Conservation (phyloP, 2,329 filamentous ascomycete genomes). For the Fusarium concolor region DNA sequence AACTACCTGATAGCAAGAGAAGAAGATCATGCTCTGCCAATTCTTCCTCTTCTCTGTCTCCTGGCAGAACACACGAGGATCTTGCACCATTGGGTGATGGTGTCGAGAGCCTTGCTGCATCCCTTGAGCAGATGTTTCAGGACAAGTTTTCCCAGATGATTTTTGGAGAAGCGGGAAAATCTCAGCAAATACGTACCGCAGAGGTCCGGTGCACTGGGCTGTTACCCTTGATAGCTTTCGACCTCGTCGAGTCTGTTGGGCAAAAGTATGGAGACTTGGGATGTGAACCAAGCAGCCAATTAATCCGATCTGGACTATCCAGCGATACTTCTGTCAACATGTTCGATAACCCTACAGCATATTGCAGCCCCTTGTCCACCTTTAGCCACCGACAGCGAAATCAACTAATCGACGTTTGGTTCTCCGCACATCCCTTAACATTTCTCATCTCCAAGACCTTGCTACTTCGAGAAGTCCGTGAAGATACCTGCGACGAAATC, state of each 20-base stretch:
- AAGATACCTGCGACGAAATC: slow-evolving; percentile 54
- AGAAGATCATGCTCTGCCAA: slow-evolving; percentile 44
- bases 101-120: slow-evolving; percentile 45
- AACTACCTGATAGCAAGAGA: slow-evolving; percentile 34
- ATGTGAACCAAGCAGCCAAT: slow-evolving; percentile 44
- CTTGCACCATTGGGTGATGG: slow-evolving; percentile 21
- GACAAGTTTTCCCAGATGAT: slow-evolving; percentile 44
- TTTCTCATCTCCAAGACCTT: slow-evolving; percentile 57
- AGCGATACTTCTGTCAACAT: slow-evolving; percentile 47
- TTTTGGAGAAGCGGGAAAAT: not conserved
- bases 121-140: slow-evolving; percentile 48
- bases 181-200: not conserved
- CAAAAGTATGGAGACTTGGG: slow-evolving; percentile 49
- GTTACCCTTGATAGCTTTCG: slow-evolving; percentile 47
- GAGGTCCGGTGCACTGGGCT: slow-evolving; percentile 44
- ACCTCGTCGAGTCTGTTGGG: slow-evolving; percentile 48
- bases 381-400: slow-evolving; percentile 50
- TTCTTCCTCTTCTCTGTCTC: slow-evolving; percentile 44
- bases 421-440: slow-evolving; percentile 54
- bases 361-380: slow-evolving; percentile 46
- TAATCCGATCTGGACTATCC: slow-evolving; percentile 46
- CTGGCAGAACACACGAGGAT: slow-evolving; percentile 40
- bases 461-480: slow-evolving; percentile 52
- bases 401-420: slow-evolving; percentile 57
- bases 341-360: slow-evolving; percentile 45